Evolutionary conservation across 1,284 basidiomycete genomes (phyloP), one percentile per base, ranked within the genome.

Genomic region (Ganoderma lingzhi): DNA sequence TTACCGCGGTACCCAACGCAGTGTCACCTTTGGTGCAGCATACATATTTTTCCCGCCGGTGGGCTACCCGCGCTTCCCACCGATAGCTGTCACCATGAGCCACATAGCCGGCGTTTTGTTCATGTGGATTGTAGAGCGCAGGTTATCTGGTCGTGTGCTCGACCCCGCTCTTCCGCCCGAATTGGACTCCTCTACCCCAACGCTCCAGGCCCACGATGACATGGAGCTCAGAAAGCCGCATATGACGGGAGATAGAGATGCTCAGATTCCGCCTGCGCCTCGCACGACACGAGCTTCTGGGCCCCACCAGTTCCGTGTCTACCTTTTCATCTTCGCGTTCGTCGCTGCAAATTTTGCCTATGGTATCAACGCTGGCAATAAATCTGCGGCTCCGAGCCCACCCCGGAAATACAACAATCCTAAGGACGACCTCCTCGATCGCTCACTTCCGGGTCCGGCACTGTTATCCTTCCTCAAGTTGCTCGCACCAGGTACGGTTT

Each of bases 251-350:
- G 17, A 6, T 9, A 9, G 0, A 0, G 32, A 2, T 5, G 8
- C 56, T 6, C 56, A 35, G 19, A 6, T 8, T 5, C 3, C 56
- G 19, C 8, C 17, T 37, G 35, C n/a, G 19, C 23, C 56, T 59
- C 35, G 5, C 2, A 23, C 9, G 8, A 39, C 35, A 59, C 19
- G 19, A 32, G 9, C 3, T 39, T 37, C 8, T 2, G 35, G 56
- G n/a, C 56, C 32, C 19, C 35, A 59, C 56, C 56, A 59, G 35
- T 35, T 35, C 15, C 56, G 56, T 12, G n/a, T 59, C 37, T 59
- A 59, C 35, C 19, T 35, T 4, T 59, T 59, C 35, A 39, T 23
- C 19, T n/a, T 39, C 35, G 56, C 35, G 15, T 30, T 59, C 9
- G n/a, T 59, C 8, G 9, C 23, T 9, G 8, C 3, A 8, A 19